Evolutionary conservation across 2,329 filamentous ascomycete species (phyloP).

Genomic region (Gyromitra esculenta): DNA sequence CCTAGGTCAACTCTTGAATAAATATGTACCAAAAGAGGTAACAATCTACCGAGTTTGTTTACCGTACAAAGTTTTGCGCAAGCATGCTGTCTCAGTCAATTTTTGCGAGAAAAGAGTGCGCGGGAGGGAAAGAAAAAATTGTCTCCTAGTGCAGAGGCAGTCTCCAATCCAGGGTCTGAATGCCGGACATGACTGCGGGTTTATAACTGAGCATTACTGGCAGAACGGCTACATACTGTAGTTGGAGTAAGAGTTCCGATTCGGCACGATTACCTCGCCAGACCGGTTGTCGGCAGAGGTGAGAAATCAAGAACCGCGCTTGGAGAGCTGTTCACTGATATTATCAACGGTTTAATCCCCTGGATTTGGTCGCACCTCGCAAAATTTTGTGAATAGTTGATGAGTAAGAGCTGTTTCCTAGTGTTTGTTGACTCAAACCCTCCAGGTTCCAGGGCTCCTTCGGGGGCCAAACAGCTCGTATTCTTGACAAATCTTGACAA

Average conservation of each 20-base stretch:
- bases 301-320: constrained; percentile 29
- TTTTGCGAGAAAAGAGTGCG: not conserved
- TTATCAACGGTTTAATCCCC: not conserved
- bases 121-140: constrained; percentile 3
- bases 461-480: not conserved
- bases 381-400: not conserved
- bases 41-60: constrained; percentile 22
- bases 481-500: constrained; percentile 32
- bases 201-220: constrained; percentile 27
- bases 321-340: constrained; percentile 21
- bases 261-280: constrained; percentile 42
- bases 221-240: constrained; percentile 44
- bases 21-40: not conserved
- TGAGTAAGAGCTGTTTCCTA: constrained; percentile 14
- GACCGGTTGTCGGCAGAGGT: constrained; percentile 32
- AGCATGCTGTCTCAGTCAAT: constrained; percentile 4
- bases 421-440: constrained; percentile 29
- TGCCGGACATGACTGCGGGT: constrained; percentile 6
- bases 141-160: not conserved
- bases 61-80: not conserved
- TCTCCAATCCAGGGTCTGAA: constrained; percentile 21
- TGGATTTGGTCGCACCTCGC: not conserved
- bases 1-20: constrained; percentile 5
- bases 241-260: constrained; percentile 10
- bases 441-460: constrained; percentile 7